phyloP scores from a whole-genome alignment of 805 yeast species.

The Wickerhamomyces subpelliculosus region DNA sequence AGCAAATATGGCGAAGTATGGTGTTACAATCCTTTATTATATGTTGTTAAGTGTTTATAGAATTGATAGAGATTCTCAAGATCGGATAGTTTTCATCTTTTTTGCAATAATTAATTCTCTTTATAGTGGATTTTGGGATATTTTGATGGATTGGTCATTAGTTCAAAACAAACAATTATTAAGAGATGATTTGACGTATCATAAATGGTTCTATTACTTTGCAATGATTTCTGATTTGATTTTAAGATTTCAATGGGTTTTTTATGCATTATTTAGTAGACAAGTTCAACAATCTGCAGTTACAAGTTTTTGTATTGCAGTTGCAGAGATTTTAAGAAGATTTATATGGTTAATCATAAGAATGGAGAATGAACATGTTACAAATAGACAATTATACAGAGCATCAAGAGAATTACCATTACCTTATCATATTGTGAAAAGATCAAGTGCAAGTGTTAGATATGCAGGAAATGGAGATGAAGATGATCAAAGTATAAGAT shows the following conservation, averaged over 20 bases:
- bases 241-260: constrained; percentile 86
- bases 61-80: constrained; percentile 35
- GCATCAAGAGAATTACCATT: constrained; percentile 84
- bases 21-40: constrained; percentile 59
- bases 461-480: no score
- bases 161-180: constrained; percentile 59
- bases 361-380: constrained; percentile 93
- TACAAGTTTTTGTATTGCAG: constrained; percentile 75
- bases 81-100: constrained; percentile 55
- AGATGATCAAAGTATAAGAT: background rate
- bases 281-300: constrained; percentile 84
- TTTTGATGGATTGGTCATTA: constrained; percentile 94
- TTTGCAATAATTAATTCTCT: constrained; percentile 72
- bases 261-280: constrained; percentile 69
- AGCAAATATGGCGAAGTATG: constrained; percentile 79
- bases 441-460: no score
- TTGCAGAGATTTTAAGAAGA: constrained; percentile 77
- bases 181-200: constrained; percentile 67
- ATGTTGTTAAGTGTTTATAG: constrained; percentile 73
- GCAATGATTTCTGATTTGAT: constrained; percentile 72
- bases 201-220: constrained; percentile 53
- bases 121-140: constrained; percentile 75
- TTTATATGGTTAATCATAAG: constrained; percentile 88
- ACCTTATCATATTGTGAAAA: constrained; percentile 55
- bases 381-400: constrained; percentile 77